Base-by-base conservation (phyloP, 768 basidiomycete species). In the Dentipellis sp. region DNA sequence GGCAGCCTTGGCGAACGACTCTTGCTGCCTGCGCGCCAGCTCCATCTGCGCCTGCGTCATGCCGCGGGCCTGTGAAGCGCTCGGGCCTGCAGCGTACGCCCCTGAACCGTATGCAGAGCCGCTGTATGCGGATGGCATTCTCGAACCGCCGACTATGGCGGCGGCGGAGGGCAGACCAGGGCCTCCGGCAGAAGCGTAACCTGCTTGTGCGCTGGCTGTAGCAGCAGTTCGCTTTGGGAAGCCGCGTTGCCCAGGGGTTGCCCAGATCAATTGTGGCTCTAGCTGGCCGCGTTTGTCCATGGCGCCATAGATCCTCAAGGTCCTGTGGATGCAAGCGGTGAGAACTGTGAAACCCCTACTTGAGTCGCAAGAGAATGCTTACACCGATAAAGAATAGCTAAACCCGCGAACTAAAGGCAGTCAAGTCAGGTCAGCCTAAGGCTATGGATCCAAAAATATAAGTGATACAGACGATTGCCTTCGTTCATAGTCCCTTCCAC, bases 401-500 rank as follows among this genome's bases (percentile, higher is more conserved):
- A 69, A 73, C 3, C 78, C 74, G n/a, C 63, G 67, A 56, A 80
- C 75, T 78, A 45, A n/a, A n/a, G n/a, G n/a, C n/a, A n/a, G n/a
- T n/a, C n/a, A n/a, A n/a, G n/a, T n/a, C n/a, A n/a, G 9, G 2
- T 34, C 54, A 34, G 35, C 51, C 2, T 54, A 50, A 3, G 16
- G 61, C 35, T 56, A 53, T n/a, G 49, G n/a, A 58, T 29, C 10
- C 37, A 19, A 53, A 14, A 19, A 7, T 34, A 54, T 5, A n/a
- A 56, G 35, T 12, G 36, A 56, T 40, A 62, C 70, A 42, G 69
- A 88, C 86, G 58, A 61, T 91, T 91, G 53, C 88, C 89, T 54
- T 86, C 77, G 37, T 78, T 79, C 71, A 77, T 76, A 10, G 75
- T 70, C 17, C 91, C 92, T 72, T 94, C 92, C 3, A 89, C 79